Base-by-base conservation (phyloP, 106 monocot species). In the Ottelia alismoides region DNA sequence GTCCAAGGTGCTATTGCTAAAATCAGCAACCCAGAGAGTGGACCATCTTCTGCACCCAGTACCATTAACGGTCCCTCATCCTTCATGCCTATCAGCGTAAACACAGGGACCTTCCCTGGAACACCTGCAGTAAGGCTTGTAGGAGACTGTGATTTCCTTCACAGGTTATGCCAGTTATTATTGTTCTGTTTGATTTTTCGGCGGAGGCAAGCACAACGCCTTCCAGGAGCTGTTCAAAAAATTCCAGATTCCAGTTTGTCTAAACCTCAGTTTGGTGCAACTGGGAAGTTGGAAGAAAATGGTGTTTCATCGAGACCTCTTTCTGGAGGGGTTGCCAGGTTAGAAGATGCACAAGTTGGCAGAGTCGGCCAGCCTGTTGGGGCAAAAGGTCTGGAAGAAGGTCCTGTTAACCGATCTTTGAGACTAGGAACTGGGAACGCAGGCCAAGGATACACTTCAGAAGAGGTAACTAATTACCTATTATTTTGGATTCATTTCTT, bases 121-220 rank as follows among this genome's bases (percentile, higher is more conserved):
- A 89, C 96, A 56, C 96, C 96, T 74, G 96, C 96, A 55, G 96
- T 98, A 51, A 78, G 96, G 57, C 88, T 98, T 28, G 79, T 98
- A 69, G 96, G 96, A 45, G 96, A 98, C 61, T 98, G 85, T 46
- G 85, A 98, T 82, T 98, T 98, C 60, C 96, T 98, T 61, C 96
- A 98, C 32, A 78, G 82, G 70, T 60, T 98, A 49, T 98, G 96
- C 58, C 96, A 98, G 52, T 61, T 98, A 28, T 62, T 98, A 29
- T 82, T 98, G 4, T 98, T 98, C 61, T 98, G 85, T 66, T 57
- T 98, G 28, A 75, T 98, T 53, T 98, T 89, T 61, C 78, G 96
- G 14, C 66, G 76, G 65, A 85, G 85, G 45, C 96, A 82, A 65
- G 66, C 75, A 62, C 80, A 67, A 28, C 74, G 91, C 10, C 48